Percentiles rank a stretch among this genome's conserved stretches.
Conservation (phyloP, 148 eudicot genomes). For the Rhododendron ovatum region DNA sequence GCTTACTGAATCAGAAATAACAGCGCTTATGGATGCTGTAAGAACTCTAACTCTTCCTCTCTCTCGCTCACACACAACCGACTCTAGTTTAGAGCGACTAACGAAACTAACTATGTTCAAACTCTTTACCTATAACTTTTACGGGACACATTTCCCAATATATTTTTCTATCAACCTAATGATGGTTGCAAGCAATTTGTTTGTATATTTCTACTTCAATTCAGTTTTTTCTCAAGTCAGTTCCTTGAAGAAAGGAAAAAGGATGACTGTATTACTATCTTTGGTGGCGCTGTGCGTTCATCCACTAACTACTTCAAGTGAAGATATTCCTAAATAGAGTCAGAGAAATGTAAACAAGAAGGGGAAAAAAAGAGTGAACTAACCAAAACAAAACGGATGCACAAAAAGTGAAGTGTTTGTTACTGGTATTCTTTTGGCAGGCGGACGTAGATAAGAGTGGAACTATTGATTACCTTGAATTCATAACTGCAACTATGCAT, state of each 20-base stretch:
- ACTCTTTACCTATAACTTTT: too few relatives aligned
- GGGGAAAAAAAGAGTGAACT: too few relatives aligned
- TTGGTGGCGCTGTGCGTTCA: too few relatives aligned
- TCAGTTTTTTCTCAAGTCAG: background rate
- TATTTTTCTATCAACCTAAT: background rate
- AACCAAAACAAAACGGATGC: too few relatives aligned
- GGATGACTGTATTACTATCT: background rate
- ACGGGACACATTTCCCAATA: background rate
- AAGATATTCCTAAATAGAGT: too few relatives aligned
- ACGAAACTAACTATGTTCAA: background rate
- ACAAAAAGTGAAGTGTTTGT: background rate
- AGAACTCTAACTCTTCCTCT: constrained; percentile 35
- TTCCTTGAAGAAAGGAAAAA: background rate
- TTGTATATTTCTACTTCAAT: too few relatives aligned
- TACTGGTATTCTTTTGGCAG: constrained; percentile 22
- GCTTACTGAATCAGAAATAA: too few relatives aligned
- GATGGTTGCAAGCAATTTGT: background rate
- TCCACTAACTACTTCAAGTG: too few relatives aligned
- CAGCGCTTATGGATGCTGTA: constrained; percentile 16
- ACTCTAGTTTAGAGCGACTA: background rate
- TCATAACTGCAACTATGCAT: constrained; percentile 76
- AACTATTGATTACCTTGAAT: constrained; percentile 74
- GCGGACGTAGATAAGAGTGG: constrained; percentile 89
- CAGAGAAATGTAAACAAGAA: too few relatives aligned
- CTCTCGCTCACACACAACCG: background rate